A percentile compares a stretch with the other conserved stretches of the same genome.
Conservation (phyloP, 2,329 filamentous ascomycete genomes). For the Xylaria sp. region DNA sequence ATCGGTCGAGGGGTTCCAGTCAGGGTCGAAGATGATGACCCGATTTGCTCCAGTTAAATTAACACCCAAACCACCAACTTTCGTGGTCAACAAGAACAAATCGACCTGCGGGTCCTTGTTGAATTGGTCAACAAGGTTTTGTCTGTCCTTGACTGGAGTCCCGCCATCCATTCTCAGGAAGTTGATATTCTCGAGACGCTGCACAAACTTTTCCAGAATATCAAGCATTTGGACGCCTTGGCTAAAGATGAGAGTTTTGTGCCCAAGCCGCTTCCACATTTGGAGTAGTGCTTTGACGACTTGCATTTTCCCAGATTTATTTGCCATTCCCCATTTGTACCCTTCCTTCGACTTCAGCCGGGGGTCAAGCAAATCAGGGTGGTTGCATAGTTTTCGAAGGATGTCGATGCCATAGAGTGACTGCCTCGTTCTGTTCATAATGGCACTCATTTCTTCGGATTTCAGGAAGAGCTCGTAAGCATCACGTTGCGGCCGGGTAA, state of each 20-base stretch:
- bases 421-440: constrained; percentile 73
- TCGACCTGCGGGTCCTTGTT: constrained; percentile 79
- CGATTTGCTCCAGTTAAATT: constrained; percentile 94
- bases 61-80: constrained; percentile 89
- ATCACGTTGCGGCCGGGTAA: constrained; percentile 77
- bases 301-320: constrained; percentile 92
- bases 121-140: constrained; percentile 88
- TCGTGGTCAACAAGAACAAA: constrained; percentile 92
- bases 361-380: constrained; percentile 83
- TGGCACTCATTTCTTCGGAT: constrained; percentile 84
- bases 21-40: constrained; percentile 97
- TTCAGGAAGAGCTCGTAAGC: constrained; percentile 80
- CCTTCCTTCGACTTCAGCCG: constrained; percentile 56
- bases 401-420: constrained; percentile 89
- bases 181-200: constrained; percentile 66
- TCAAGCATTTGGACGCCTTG: constrained; percentile 96
- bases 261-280: constrained; percentile 85
- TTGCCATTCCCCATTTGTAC: constrained; percentile 76
- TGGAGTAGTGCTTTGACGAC: constrained; percentile 86
- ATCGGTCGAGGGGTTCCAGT: constrained; percentile 98
- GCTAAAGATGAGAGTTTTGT: constrained; percentile 91
- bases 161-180: constrained; percentile 93
- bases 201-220: constrained; percentile 83
- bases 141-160: constrained; percentile 85
- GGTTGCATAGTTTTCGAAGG: constrained; percentile 95